These are phyloP conservation scores for Tolypocladium tundrense DNA, from an alignment of 2,329 filamentous ascomycete species.

Conservation along the genomic window DNA sequence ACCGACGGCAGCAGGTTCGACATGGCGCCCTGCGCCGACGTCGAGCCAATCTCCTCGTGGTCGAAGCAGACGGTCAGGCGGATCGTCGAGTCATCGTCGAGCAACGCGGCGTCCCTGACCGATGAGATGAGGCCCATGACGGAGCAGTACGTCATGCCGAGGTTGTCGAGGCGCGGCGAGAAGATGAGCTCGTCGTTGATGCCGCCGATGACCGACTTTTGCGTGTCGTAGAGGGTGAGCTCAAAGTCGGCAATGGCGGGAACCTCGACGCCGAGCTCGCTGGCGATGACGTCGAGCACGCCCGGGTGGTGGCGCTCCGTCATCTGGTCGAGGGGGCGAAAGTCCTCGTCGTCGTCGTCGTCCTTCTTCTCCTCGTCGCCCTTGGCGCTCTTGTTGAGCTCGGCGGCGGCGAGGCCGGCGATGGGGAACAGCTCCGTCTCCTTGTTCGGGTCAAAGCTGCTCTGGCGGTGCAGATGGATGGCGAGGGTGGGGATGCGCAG, in stretches of 20 bases:
- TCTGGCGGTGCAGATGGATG: conserved; percentile 81
- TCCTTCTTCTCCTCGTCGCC: conserved; percentile 26
- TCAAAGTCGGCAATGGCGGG: conserved; percentile 85
- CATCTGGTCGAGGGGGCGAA: conserved; percentile 67
- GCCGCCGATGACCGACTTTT: conserved; percentile 80
- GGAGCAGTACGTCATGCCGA: conserved; percentile 93
- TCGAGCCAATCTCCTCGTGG: conserved; percentile 93
- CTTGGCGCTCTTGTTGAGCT: conserved; percentile 68
- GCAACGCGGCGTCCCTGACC: conserved; percentile 47
- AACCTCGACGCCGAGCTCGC: conserved; percentile 60
- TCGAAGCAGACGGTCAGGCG: conserved; percentile 93
- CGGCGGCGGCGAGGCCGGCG: conserved; percentile 73
- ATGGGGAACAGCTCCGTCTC: conserved; percentile 95
- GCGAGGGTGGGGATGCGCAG: conserved; percentile 87
- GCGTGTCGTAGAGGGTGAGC: conserved; percentile 92
- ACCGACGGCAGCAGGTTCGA: conserved; percentile 85
- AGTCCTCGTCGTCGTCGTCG: conserved; percentile 34
- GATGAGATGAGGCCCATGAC: conserved; percentile 79
- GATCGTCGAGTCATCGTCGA: conserved; percentile 71
- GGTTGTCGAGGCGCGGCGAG: conserved; percentile 89
- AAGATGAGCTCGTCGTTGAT: conserved; percentile 92
- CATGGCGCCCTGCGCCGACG: conserved; percentile 85
- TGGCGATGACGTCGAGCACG: conserved; percentile 74
- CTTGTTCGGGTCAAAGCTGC: conserved; percentile 90
- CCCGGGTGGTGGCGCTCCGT: conserved; percentile 81